Evolutionary conservation across 257 asterid species (phyloP), one percentile per base, ranked within the genome.

Genomic region (Orobanche coerulescens): DNA sequence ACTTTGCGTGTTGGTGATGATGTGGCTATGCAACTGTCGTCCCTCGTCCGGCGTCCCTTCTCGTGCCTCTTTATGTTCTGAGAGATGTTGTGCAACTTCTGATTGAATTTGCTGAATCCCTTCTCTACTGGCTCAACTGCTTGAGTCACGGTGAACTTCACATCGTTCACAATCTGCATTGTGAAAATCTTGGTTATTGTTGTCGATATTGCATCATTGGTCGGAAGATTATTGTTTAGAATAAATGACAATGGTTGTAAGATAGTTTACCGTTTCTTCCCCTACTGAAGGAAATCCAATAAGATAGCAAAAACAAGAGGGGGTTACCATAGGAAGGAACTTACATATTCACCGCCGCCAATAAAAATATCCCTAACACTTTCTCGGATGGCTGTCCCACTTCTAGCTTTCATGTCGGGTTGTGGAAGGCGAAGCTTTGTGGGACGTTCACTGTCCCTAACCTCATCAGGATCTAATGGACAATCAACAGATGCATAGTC

Each of bases 61-160:
- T 82, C 94, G 2, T 80, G 82, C 51, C 69, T 81, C 86, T 85
- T 88, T 59, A 93, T 89, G 84, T 89, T 93, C 71, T 86, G 76
- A 43, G 98, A 86, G 67, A 92, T 88, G 64, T 78, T 79, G 52
- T 81, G 89, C 65, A 90, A 54, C 72, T 81, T 87, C 77, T 80
- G 73, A 64, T 90, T 90, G 79, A 90, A 84, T 68, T 81, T 85
- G 3, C 71, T 86, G 73, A 92, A 71, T 56, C 98, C 95, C 71
- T 92, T 92, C 91, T 92, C 97, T 24, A 88, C 77, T 18, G 98
- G 98, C 64, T 89, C 95, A 48, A 86, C 98, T 28, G 98, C 98
- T 70, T 88, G 97, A 54, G 80, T 84, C 25, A 92, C 87, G 0
- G 98, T 92, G 69, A 84, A 86, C 78, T 84, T 92, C 75, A 92